Conservation (phyloP, 441 rosid species). For the Bruguiera hainesii region DNA sequence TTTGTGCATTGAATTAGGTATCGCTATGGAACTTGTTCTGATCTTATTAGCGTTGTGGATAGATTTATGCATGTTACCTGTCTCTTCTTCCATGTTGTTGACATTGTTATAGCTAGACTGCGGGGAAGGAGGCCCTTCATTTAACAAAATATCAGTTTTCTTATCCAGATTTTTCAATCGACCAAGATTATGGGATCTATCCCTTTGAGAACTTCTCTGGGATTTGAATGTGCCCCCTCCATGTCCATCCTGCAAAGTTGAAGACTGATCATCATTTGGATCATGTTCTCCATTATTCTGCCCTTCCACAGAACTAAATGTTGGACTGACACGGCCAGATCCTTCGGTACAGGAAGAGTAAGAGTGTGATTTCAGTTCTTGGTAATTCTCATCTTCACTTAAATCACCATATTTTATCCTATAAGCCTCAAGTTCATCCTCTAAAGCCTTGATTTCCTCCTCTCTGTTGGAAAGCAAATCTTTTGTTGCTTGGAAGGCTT, state of each 20-base stretch:
- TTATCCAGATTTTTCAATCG: slow-evolving; percentile 25
- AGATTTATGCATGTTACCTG: slow-evolving; percentile 24
- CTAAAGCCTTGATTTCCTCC: slow-evolving; percentile 55
- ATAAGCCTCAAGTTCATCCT: slow-evolving; percentile 61
- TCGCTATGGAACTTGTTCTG: too few relatives aligned
- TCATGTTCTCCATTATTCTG: slow-evolving; percentile 20
- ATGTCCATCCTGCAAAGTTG: slow-evolving; percentile 13
- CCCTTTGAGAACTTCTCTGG: slow-evolving; percentile 8
- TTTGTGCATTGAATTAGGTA: background rate
- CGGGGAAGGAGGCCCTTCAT: slow-evolving; percentile 23
- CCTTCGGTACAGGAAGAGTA: slow-evolving; percentile 23
- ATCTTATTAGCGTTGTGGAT: background rate
- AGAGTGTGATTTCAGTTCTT: slow-evolving; percentile 25
- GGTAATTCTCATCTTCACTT: slow-evolving; percentile 29
- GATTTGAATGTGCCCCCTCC: slow-evolving; percentile 18
- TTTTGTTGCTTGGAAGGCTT: slow-evolving; percentile 63
- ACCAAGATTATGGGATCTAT: slow-evolving; percentile 16
- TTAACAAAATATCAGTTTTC: slow-evolving; percentile 20
- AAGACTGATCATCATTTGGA: slow-evolving; percentile 4
- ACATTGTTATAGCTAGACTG: slow-evolving; percentile 23
- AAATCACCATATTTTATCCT: slow-evolving; percentile 54
- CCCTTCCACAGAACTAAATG: slow-evolving; percentile 23
- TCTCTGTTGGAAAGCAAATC: slow-evolving; percentile 61
- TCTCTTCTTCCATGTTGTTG: slow-evolving; percentile 19
- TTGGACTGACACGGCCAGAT: slow-evolving; percentile 22